Percentiles rank a stretch among this genome's conserved stretches.
phyloP scores from a whole-genome alignment of 2,329 filamentous ascomycete genomes.

The Keithomyces neogunnii region DNA sequence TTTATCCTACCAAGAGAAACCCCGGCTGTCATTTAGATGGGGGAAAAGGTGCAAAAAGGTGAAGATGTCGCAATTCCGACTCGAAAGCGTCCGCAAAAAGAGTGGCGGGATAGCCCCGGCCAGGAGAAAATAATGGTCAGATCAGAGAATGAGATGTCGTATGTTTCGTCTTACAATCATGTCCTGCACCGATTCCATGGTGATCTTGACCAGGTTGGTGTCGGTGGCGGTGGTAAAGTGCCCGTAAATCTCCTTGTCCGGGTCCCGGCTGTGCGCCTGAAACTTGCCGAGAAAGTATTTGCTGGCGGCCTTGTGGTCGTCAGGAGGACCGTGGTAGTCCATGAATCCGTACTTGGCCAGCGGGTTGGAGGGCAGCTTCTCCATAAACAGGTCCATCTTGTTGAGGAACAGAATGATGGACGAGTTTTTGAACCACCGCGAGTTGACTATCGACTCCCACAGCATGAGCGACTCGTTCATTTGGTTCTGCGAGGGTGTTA shows the following conservation, averaged over 20 bases:
- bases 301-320: slow-evolving; percentile 65
- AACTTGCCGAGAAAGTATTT: slow-evolving; percentile 81
- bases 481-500: slow-evolving; percentile 55
- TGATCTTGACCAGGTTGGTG: slow-evolving; percentile 73
- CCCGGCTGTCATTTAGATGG: too few species aligned
- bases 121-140: too few species aligned
- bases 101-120: too few species aligned
- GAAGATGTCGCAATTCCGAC: too few species aligned
- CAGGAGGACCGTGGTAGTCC: slow-evolving; percentile 64
- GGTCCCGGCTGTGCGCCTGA: slow-evolving; percentile 62
- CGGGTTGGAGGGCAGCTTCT: slow-evolving; percentile 62
- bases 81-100: too few species aligned
- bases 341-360: slow-evolving; percentile 69
- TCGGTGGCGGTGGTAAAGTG: slow-evolving; percentile 56
- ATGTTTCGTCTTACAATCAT: slow-evolving; percentile 82
- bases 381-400: slow-evolving; percentile 79
- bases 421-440: slow-evolving; percentile 77
- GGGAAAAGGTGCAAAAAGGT: too few species aligned
- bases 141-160: slow-evolving; percentile 57
- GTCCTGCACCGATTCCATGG: slow-evolving; percentile 78
- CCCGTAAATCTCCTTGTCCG: slow-evolving; percentile 54
- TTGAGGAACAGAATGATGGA: slow-evolving; percentile 79
- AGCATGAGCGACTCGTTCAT: slow-evolving; percentile 86
- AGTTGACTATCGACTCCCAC: slow-evolving; percentile 79
- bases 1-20: too few species aligned